phyloP scores from a whole-genome alignment of 345 rosid species.

The Melastoma malabathricum region DNA sequence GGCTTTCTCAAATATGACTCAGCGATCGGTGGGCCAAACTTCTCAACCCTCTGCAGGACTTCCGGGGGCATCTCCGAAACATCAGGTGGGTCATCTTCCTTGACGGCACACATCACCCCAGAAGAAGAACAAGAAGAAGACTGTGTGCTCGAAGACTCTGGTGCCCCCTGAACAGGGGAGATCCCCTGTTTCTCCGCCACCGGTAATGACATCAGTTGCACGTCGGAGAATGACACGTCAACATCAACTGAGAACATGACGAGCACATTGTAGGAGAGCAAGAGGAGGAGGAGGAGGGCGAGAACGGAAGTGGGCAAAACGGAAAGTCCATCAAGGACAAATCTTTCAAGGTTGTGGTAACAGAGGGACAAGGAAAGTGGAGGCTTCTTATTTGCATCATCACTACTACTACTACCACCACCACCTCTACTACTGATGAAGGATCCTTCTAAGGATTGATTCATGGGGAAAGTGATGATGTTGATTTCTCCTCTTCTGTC shows the following conservation, averaged over 20 bases:
- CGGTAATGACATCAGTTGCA: slow-evolving; percentile 11
- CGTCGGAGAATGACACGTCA: not conserved
- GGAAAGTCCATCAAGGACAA: slow-evolving; percentile 21
- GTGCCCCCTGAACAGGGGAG: not conserved
- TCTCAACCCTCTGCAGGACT: slow-evolving; percentile 10
- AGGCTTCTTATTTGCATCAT: no score
- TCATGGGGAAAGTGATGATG: no score
- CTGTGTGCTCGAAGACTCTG: no score
- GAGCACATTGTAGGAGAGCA: slow-evolving; percentile 51
- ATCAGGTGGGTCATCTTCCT: slow-evolving; percentile 27
- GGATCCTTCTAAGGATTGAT: no score
- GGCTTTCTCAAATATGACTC: slow-evolving; percentile 9
- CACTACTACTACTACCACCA: no score
- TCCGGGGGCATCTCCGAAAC: slow-evolving; percentile 20
- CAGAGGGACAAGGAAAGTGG: no score
- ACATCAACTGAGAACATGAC: slow-evolving; percentile 44
- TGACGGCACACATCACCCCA: slow-evolving; percentile 31
- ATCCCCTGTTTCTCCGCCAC: slow-evolving; percentile 21
- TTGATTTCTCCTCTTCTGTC: no score
- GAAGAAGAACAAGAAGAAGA: slow-evolving; percentile 14
- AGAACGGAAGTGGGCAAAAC: slow-evolving; percentile 55
- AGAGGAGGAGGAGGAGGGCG: slow-evolving; percentile 46
- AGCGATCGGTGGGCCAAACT: slow-evolving; percentile 12
- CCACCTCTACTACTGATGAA: no score
- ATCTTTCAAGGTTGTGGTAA: slow-evolving; percentile 11